Evolutionary conservation across 345 rosid genomes (phyloP).

Genomic region (Citrus sinensis): DVS_A1.0 CM039165.1:6466501-6467000

Average conservation of each 20-base stretch:
- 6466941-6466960: not conserved
- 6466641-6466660: not conserved
- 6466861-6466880: not conserved
- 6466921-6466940: not conserved
- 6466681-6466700: not conserved
- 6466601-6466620: not conserved
- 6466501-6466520: not conserved
- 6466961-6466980: slow-evolving; percentile 26
- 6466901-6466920: not conserved
- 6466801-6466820: not conserved
- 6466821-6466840: not conserved
- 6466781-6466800: not conserved
- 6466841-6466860: not conserved
- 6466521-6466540: not conserved
- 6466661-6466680: not conserved
- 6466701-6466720: not conserved
- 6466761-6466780: not conserved
- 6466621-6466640: not conserved
- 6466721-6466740: not conserved
- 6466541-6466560: not conserved
- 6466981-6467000: slow-evolving; percentile 94
- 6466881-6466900: not conserved
- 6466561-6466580: too few relatives aligned
- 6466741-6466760: not conserved
- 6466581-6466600: not conserved